Conservation (phyloP, 208 protist genomes). For the Trypanosoma conorhini region DNA sequence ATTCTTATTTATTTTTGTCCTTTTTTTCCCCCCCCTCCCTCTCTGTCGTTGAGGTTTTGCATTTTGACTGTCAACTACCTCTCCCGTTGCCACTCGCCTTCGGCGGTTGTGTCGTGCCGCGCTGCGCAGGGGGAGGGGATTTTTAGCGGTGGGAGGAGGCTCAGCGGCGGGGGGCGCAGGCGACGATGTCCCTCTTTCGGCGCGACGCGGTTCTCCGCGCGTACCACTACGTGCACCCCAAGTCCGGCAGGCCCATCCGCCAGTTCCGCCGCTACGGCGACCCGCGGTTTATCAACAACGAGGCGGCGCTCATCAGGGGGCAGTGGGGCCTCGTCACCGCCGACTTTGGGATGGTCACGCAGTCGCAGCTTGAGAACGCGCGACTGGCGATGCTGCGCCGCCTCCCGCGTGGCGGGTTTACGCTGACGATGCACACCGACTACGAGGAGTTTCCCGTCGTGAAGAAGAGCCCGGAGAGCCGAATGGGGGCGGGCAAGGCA, state of each 20-base stretch:
- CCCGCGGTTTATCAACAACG: slow-evolving; percentile 91
- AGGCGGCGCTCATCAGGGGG: slow-evolving; percentile 79
- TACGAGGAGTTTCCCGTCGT: slow-evolving; percentile 91
- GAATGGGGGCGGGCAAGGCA: slow-evolving; percentile 89
- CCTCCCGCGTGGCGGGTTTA: slow-evolving; percentile 81
- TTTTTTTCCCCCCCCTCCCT: slow-evolving; percentile 9
- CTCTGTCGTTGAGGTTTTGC: neutral
- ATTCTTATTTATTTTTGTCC: slow-evolving; percentile 2
- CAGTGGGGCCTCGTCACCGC: slow-evolving; percentile 86
- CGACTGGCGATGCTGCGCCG: slow-evolving; percentile 86
- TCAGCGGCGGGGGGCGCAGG: no score
- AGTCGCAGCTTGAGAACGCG: slow-evolving; percentile 88
- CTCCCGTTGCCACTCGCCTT: no score
- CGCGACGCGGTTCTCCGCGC: slow-evolving; percentile 41
- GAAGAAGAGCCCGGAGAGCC: slow-evolving; percentile 87
- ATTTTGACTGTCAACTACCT: no score
- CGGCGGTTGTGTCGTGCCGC: no score
- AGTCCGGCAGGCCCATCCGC: slow-evolving; percentile 75
- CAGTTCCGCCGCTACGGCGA: slow-evolving; percentile 88
- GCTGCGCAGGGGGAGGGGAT: neutral
- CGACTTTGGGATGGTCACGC: slow-evolving; percentile 91
- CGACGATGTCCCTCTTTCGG: slow-evolving; percentile 33
- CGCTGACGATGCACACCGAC: slow-evolving; percentile 88
- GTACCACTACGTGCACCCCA: slow-evolving; percentile 92
- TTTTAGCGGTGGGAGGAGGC: neutral